Evolutionary conservation across 2,329 filamentous ascomycete genomes (phyloP), one percentile per base, ranked within the genome.

Genomic region (Paraphaeosphaeria minitans): DNA sequence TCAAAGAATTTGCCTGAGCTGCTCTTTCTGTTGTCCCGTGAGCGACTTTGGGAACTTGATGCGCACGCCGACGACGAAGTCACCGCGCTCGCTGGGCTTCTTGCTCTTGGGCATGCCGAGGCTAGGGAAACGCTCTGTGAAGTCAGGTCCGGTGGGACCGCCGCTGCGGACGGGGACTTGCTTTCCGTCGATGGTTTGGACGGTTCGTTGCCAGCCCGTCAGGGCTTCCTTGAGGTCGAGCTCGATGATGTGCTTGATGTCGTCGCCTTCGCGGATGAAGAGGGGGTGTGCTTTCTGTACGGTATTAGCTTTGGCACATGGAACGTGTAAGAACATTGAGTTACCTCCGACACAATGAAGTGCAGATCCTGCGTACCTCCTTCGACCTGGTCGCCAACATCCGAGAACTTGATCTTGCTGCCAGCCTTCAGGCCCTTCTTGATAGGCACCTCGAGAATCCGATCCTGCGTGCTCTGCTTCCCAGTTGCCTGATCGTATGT

Each of bases 331-430:
- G 8, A 31, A 41, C 5, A 6, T 21, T 24, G 37, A 73, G 88
- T 82, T 86, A 93, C 92, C 89, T 97, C 94, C 78, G 93, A 90
- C 22, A 99, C 86, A 58, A 99, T 89, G 70, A 99, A 96, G 76
- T 97, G 93, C 53, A 99, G 79, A 78, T 99, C 95, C 77, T 99
- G 95, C 59, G 93, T 91, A 14, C 94, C 94, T 43, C 95, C 95
- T 73, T 98, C 95, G 61, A 97, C 93, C 76, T 98, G 93, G 77
- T 99, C 95, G 12, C 95, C 95, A n/a, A 99, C 93, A 43, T 94
- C 93, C 73, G 91, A 91, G 75, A 97, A 99, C 80, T 97, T 97
- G 79, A 99, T 97, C 84, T 98, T 99, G 72, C 92, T 96, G 31
- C 95, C 95, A 69, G 96, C 93, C 81, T 98, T 97, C 78, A 98